Evolutionary conservation across 1,284 basidiomycete species (phyloP).

Genomic region (Ustilago bromivora): DNA sequence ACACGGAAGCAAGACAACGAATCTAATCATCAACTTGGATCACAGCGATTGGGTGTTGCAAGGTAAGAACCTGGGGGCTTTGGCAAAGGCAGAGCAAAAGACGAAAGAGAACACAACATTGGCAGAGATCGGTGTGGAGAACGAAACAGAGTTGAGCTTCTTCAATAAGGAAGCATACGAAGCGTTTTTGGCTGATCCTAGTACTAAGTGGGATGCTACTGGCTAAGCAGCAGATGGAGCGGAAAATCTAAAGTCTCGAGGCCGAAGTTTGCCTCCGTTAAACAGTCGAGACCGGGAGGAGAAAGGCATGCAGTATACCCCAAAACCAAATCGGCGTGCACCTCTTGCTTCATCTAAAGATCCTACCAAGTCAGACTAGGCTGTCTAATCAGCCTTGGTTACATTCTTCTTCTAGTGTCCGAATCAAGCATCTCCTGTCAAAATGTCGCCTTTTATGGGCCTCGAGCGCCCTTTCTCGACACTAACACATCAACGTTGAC

Average conservation of each 20-base stretch:
- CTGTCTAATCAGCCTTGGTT: too few species aligned
- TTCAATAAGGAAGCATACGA: slow-evolving; percentile 64
- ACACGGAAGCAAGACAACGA: slow-evolving; percentile 83
- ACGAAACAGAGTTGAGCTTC: slow-evolving; percentile 66
- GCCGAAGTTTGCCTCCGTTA: too few species aligned
- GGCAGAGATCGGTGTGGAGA: slow-evolving; percentile 60
- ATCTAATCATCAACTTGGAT: slow-evolving; percentile 69
- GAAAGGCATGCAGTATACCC: slow-evolving; percentile 10
- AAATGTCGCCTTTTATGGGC: too few species aligned
- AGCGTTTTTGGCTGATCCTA: slow-evolving; percentile 58
- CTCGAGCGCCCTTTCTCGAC: too few species aligned
- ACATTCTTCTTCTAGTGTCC: too few species aligned
- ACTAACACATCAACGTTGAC: not conserved
- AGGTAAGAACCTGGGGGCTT: slow-evolving; percentile 14
- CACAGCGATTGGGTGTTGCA: slow-evolving; percentile 65
- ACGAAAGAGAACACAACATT: slow-evolving; percentile 39
- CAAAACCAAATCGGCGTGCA: slow-evolving; percentile 1
- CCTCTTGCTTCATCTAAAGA: not conserved
- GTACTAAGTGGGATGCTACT: slow-evolving; percentile 61
- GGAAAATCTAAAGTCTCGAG: not conserved
- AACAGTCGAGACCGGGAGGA: not conserved
- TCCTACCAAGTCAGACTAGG: too few species aligned
- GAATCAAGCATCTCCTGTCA: too few species aligned
- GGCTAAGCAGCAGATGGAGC: slow-evolving; percentile 9
- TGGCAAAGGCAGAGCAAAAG: slow-evolving; percentile 8